Base-by-base conservation (phyloP, 2,329 filamentous ascomycete species). In the Fusarium ambrosium region DNA sequence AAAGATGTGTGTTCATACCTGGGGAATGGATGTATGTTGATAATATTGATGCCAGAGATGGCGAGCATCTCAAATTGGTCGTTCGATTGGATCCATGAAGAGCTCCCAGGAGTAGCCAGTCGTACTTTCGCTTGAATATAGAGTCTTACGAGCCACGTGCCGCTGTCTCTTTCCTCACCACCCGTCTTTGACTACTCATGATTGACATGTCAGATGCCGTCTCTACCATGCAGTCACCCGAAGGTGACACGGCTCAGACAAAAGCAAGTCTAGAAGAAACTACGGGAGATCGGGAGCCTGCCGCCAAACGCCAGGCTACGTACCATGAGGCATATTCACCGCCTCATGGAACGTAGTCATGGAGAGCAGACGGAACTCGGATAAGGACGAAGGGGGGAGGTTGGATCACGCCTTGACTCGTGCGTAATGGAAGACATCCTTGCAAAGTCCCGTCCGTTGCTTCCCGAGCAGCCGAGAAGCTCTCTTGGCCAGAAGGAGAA, bases 201-300 rank as follows among this genome's bases (percentile, higher is more conserved):
- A 64, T 73, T 71, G 66, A 72, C 66, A 75, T 75, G 67, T 71
- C 73, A 75, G 72, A 73, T 73, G 69, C 69, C 64, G 72, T 65
- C 64, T 69, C 51, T 41, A 69, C 16, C 51, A 55, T 74, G 72
- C 69, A 74, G 62, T 72, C 72, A 75, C 74, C 72, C 72, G 72
- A 64, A 63, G 59, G 11, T 5, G 27, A 24, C 11, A 27, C 64
- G 62, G 62, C 62, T 68, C 39, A 60, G 48, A 22, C n/a, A 64
- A 62, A 72, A 69, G 69, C 53, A 64, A 70, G 27, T 61, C 16
- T 58, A 20, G 10, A 18, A 39, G 56, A 39, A 27, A 9, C 22
- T 24, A 39, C 36, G 34, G 36, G 22, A 60, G 18, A 32, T 27
- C 34, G 34, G 32, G 39, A 55, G 36, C 22, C 37, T 24, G 13